Evolutionary conservation across 192 early-diverging fungal genomes (phyloP), one percentile per base, ranked within the genome.

Genomic region (Radiomyces spectabilis): DNA sequence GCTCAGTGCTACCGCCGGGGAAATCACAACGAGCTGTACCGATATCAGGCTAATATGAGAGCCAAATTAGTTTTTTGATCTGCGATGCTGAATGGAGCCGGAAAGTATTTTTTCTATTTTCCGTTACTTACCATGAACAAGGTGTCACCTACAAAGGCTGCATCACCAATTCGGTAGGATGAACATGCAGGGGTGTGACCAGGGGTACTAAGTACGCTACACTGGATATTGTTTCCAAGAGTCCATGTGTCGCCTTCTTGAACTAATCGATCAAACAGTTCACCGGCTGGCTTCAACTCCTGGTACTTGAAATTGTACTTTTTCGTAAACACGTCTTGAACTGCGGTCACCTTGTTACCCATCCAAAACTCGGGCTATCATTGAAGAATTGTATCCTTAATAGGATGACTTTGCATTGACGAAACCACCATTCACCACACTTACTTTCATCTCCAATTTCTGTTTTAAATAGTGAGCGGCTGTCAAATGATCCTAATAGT

Each of bases 21-120:
- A 65, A 65, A 45, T 65, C 63, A 53, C 63, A 65, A 41, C 63
- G 35, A 3, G 63, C 63, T 10, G 63, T 65, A 29, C 63, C 63
- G 43, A 65, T 49, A 41, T 65, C 63, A 39, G 63, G 63, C 62
- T 64, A 51, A 4, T 37, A 33, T 52, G 46, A 24, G 27, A 38
- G 38, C 24, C 5, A 30, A 18, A 26, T 1, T 13, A 24, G 15
- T 6, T 16, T 6, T 18, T 13, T 10, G 13, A 31, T 30, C 21
- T 24, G n/a, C 29, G 5, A 27, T 9, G 10, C 15, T 9, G 7
- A 42, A 15, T 42, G 8, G 41, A 15, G 8, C 9, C n/a, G 10
- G 16, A 7, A 42, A 6, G 10, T 21, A 19, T 19, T 6, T 42
- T 7, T n/a, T 15, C 10, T 2, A 42, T n/a, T n/a, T 35, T 35